Percentiles rank a stretch among this genome's conserved stretches.
phyloP scores from a whole-genome alignment of 768 basidiomycete species.

The Fomitopsis pulvina region DNA sequence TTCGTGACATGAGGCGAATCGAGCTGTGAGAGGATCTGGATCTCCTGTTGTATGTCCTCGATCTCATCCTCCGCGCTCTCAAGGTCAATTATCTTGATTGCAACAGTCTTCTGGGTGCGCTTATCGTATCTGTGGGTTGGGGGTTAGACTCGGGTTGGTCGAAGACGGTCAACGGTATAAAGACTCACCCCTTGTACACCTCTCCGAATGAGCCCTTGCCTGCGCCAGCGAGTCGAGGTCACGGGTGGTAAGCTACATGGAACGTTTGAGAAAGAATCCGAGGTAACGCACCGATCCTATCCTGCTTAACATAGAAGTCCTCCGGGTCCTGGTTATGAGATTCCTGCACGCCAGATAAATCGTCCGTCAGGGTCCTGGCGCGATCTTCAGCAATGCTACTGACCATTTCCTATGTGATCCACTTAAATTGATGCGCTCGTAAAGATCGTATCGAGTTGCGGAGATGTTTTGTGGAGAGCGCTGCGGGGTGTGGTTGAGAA shows the following conservation, averaged over 20 bases:
- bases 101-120: constrained; percentile 92
- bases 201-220: constrained; percentile 99
- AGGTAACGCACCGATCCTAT: constrained; percentile 83
- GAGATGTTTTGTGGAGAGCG: not conserved
- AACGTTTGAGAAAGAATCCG: not conserved
- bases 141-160: constrained; percentile 2
- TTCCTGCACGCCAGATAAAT: constrained; percentile 37
- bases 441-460: constrained; percentile 1
- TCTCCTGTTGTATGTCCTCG: constrained; percentile 98
- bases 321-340: constrained; percentile 82
- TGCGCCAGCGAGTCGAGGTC: constrained; percentile 25
- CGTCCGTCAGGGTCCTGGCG: not conserved
- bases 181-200: constrained; percentile 90
- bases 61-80: constrained; percentile 99
- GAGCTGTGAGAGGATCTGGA: constrained; percentile 93
- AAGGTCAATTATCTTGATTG: constrained; percentile 99
- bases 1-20: constrained; percentile 96
- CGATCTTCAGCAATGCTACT: not conserved
- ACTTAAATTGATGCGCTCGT: not conserved
- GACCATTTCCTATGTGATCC: not conserved
- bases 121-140: constrained; percentile 72
- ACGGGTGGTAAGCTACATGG: not conserved
- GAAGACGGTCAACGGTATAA: not conserved
- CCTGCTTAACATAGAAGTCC: constrained; percentile 94
- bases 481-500: not conserved